phyloP scores from a whole-genome alignment of 176 grass and related monocot genomes.

The Juncus inflexus region DNA sequence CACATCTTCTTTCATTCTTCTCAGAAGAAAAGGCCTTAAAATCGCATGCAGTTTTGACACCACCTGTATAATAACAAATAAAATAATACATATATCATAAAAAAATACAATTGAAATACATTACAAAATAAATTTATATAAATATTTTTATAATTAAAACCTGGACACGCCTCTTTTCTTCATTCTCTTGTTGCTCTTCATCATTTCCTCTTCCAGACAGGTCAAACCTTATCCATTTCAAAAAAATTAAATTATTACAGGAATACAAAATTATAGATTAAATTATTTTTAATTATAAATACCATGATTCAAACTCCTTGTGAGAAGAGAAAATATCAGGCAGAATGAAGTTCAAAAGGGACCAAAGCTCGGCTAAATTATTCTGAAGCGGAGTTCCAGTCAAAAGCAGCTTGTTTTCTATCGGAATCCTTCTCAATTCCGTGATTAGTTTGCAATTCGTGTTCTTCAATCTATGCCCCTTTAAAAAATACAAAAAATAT shows the following conservation, averaged over 20 bases:
- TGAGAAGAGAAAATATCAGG: constrained; percentile 97
- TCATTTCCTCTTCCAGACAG: constrained; percentile 60
- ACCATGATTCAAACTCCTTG: constrained; percentile 97
- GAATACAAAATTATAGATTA: not conserved
- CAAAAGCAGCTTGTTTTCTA: constrained; percentile 96
- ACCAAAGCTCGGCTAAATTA: constrained; percentile 97
- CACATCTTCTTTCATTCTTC: constrained; percentile 92
- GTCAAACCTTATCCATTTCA: constrained; percentile 69
- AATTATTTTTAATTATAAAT: constrained; percentile 13
- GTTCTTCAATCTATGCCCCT: constrained; percentile 99
- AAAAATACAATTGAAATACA: too few species aligned
- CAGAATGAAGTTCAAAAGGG: constrained; percentile 92
- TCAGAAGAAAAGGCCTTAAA: constrained; percentile 90
- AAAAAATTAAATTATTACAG: constrained; percentile 7
- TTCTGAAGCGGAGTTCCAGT: constrained; percentile 97
- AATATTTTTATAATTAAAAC: constrained; percentile 4
- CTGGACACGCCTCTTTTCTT: constrained; percentile 75
- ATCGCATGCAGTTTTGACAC: constrained; percentile 85
- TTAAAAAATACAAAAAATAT: constrained; percentile 16
- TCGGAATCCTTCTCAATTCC: constrained; percentile 76
- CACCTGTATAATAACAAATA: too few species aligned
- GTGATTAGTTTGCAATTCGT: constrained; percentile 61
- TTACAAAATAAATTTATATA: not conserved
- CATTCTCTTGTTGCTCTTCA: constrained; percentile 52
- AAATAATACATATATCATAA: too few species aligned